Base-by-base conservation (phyloP, 345 rosid species). In the Aurinia saxatilis region DNA sequence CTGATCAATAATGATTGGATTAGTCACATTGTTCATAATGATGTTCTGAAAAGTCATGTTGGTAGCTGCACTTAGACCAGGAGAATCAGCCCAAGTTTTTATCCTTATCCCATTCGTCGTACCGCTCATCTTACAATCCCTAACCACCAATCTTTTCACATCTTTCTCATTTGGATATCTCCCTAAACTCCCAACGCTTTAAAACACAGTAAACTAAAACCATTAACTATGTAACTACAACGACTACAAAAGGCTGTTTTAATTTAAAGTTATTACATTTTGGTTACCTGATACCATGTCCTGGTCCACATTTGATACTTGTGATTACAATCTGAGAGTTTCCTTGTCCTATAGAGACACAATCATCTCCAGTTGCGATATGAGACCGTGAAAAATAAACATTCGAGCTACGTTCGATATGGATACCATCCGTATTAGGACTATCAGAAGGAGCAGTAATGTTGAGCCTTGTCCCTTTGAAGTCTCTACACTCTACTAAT, bases 341-440 rank as follows among this genome's bases (percentile, higher is more conserved):
- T 9, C 81, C 82, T 18, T 75, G 79, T 3, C 75, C 73, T 21
- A 83, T 66, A 0, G 84, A 71, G 0, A 81, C 62, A 50, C 90
- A 86, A 27, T 86, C 90, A 13, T 84, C 93, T 8, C 90, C 84
- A 7, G 90, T 81, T 10, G 51, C 72, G 4, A 86, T 80, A 23
- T 7, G 31, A 0, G 82, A 77, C 21, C 77, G 62, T 4, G 55
- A 49, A 33, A 83, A 38, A 1, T 31, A 33, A 10, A 83, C 50
- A 31, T 55, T 40, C 7, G 65, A 63, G 8, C 85, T 78, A 11
- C 56, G 45, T 4, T 62, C 77, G 0, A 86, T 62, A 21, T 83
- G 81, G 50, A 81, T 78, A 36, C 87, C 93, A 50, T 81, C 85
- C 0, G 90, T 86, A 73, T 86, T 86, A 0, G 85, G 93, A 47